phyloP scores from a whole-genome alignment of 441 rosid species.

The Macaranga tanarius region DNA sequence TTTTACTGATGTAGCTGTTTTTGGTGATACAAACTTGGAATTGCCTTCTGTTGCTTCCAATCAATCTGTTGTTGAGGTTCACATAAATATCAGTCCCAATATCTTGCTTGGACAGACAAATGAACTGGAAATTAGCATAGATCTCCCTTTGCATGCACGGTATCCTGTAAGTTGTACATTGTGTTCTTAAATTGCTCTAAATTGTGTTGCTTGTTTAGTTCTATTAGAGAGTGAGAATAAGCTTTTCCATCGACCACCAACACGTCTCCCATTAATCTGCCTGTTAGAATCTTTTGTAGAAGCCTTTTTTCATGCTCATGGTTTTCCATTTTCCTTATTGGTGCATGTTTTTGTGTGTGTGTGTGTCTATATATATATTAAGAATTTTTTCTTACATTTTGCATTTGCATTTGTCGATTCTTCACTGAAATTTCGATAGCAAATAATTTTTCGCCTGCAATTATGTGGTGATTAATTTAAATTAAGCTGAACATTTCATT shows the following conservation, averaged over 20 bases:
- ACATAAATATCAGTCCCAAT: slow-evolving; percentile 38
- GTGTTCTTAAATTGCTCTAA: background rate
- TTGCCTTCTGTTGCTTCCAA: slow-evolving; percentile 75
- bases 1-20: slow-evolving; percentile 55
- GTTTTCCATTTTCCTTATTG: background rate
- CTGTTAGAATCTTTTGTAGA: background rate
- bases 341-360: too few species aligned
- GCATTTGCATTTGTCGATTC: background rate
- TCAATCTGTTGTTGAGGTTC: slow-evolving; percentile 73
- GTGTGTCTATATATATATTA: too few species aligned
- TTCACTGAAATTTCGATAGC: background rate
- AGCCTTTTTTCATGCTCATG: background rate
- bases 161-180: slow-evolving; percentile 55
- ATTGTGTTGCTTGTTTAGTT: background rate
- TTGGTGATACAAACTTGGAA: slow-evolving; percentile 84
- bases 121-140: slow-evolving; percentile 45
- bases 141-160: slow-evolving; percentile 73
- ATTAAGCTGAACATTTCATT: background rate
- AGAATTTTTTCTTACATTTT: background rate
- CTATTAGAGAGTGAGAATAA: background rate
- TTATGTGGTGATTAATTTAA: too few species aligned
- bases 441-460: background rate
- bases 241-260: background rate
- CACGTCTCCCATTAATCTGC: background rate
- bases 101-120: slow-evolving; percentile 25